Percentiles rank a stretch among this genome's conserved stretches.
phyloP scores from a whole-genome alignment of 75 land plant species.

The Ceratopteris richardii region DNA sequence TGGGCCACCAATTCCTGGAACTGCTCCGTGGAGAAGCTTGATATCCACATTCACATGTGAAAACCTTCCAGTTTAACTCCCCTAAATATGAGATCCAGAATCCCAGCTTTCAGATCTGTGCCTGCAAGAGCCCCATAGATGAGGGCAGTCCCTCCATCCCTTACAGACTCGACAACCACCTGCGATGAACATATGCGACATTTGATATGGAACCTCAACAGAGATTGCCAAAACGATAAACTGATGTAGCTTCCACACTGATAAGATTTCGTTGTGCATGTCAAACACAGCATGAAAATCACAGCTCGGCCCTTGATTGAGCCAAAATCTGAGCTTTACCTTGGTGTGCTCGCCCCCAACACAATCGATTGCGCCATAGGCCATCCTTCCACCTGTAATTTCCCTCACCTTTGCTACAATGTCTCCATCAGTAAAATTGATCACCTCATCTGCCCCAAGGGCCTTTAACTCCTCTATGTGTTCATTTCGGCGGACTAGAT shows the following conservation, averaged over 20 bases:
- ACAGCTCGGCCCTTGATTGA: neutral
- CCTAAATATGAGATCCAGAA: neutral
- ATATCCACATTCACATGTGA: neutral
- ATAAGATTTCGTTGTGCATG: neutral
- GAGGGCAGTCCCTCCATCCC: too few species aligned
- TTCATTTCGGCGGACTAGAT: slow-evolving; percentile 32
- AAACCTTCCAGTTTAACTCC: too few species aligned
- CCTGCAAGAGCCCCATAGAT: slow-evolving; percentile 6
- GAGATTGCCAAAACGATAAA: too few species aligned
- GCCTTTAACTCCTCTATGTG: slow-evolving; percentile 25
- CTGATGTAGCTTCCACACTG: neutral
- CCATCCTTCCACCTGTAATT: slow-evolving; percentile 21
- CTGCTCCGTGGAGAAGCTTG: neutral
- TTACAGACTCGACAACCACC: slow-evolving; percentile 9
- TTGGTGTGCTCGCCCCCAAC: slow-evolving; percentile 4
- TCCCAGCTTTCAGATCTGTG: neutral
- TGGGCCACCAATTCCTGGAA: neutral
- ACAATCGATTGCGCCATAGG: slow-evolving; percentile 13
- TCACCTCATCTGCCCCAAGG: slow-evolving; percentile 34
- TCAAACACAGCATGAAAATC: neutral
- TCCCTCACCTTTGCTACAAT: slow-evolving; percentile 14
- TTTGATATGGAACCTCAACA: neutral
- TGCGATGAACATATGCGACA: neutral
- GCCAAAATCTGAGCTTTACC: neutral
- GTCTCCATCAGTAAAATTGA: slow-evolving; percentile 14